Evolutionary conservation across 352 stramenopile species (phyloP).

Genomic region (Globisporangium solare): DNA sequence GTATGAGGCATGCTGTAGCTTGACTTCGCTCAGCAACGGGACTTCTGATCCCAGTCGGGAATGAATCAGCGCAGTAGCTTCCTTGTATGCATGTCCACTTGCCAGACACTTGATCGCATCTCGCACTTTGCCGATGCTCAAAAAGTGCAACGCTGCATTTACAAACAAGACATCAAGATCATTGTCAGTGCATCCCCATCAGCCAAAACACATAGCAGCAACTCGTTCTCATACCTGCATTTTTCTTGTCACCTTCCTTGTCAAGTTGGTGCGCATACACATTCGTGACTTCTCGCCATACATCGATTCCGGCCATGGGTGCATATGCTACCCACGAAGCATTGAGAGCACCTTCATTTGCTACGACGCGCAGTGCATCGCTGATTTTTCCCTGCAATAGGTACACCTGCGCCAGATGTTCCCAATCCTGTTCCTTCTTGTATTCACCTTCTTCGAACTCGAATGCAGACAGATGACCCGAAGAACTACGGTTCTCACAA

Average conservation of each 20-base stretch:
- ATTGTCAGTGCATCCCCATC: slow-evolving; percentile 1
- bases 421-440: slow-evolving; percentile 38
- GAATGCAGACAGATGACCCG: background rate
- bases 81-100: slow-evolving; percentile 31
- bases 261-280: slow-evolving; percentile 61
- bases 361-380: slow-evolving; percentile 55
- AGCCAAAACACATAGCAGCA: background rate
- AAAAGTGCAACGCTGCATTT: slow-evolving; percentile 44
- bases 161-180: background rate
- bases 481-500: background rate
- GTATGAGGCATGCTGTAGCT: slow-evolving; percentile 32
- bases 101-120: slow-evolving; percentile 36
- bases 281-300: slow-evolving; percentile 64
- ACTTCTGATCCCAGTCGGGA: slow-evolving; percentile 37
- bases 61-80: slow-evolving; percentile 55
- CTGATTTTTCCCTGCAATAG: slow-evolving; percentile 48
- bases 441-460: slow-evolving; percentile 21
- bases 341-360: slow-evolving; percentile 37
- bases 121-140: slow-evolving; percentile 56
- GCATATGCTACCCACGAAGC: slow-evolving; percentile 60
- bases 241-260: slow-evolving; percentile 34
- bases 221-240: slow-evolving; percentile 24
- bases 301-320: slow-evolving; percentile 63
- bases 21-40: slow-evolving; percentile 28
- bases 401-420: slow-evolving; percentile 39